Base-by-base conservation (phyloP, 345 rosid species). In the Psidium friedrichsthalianum region DNA sequence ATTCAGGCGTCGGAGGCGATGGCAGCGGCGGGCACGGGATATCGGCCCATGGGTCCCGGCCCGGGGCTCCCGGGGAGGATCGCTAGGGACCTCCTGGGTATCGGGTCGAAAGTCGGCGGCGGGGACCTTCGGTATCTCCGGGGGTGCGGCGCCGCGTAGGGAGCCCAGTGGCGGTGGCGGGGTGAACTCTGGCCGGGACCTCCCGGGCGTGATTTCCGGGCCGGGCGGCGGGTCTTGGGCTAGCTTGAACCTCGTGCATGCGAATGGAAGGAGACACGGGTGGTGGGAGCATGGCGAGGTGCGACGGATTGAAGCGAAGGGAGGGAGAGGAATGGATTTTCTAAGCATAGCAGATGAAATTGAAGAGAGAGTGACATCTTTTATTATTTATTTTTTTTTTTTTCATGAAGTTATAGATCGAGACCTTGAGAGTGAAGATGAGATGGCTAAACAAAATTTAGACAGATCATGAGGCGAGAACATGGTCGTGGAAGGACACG, bases 161-260 rank as follows among this genome's bases (percentile, higher is more conserved):
- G 84, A 58, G 54, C 85, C 76, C 6, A 86, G 87, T 4, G 3
- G 27, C 13, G 85, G 52, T 5, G 42, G 42, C 21, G 40, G 56
- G 12, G 89, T 89, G 56, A 90, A 87, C 40, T 90, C 87, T 1
- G 58, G 85, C 40, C 88, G 86, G 78, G 54, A 49, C 27, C 44
- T 64, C 3, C 82, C 85, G 21, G 88, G 88, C n/a, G 56, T 0
- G 74, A 78, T 51, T 74, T 36, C 86, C 6, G 85, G 42, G 81
- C 32, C 24, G 6, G 55, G 12, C 3, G 44, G 82, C n/a, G 49
- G 82, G 22, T 61, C 21, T 1, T 6, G 58, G 82, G 61, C 36
- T 13, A 56, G 74, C 64, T n/a, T 51, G 2, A 53, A 53, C 78
- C 0, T 32, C 0, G 44, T 18, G 3, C 78, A 18, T n/a, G 27